A percentile compares a stretch with the other conserved stretches of the same genome.
These are phyloP conservation scores for Tremella mesenterica DNA, from an alignment of 768 basidiomycete species.

Conservation along the genomic window DNA sequence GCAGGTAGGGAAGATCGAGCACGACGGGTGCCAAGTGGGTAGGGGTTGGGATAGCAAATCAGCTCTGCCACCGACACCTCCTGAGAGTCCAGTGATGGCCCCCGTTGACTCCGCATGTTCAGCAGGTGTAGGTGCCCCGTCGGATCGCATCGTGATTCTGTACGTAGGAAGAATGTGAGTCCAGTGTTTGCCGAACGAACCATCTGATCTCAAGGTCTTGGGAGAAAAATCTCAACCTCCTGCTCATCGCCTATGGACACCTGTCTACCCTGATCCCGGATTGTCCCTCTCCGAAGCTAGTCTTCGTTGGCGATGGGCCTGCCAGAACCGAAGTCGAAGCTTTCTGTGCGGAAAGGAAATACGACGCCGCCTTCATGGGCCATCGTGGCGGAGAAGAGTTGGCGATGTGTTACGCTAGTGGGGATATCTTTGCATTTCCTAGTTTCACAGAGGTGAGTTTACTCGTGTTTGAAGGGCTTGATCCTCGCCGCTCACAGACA, in stretches of 20 bases:
- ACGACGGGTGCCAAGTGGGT: not conserved
- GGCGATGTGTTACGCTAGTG: slow-evolving; percentile 47
- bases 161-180: slow-evolving; percentile 46
- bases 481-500: not conserved
- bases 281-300: slow-evolving; percentile 37
- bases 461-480: not conserved
- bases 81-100: slow-evolving; percentile 15
- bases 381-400: slow-evolving; percentile 45
- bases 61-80: slow-evolving; percentile 22
- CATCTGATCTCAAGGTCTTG: slow-evolving; percentile 33
- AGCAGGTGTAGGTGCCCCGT: not conserved
- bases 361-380: slow-evolving; percentile 46
- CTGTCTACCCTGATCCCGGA: slow-evolving; percentile 29
- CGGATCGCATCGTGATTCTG: slow-evolving; percentile 36
- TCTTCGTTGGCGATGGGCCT: slow-evolving; percentile 49
- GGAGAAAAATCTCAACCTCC: slow-evolving; percentile 49
- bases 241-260: slow-evolving; percentile 44
- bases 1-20: no score
- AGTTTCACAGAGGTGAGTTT: slow-evolving; percentile 44
- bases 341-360: slow-evolving; percentile 35
- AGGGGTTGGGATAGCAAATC: slow-evolving; percentile 13
- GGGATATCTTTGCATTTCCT: slow-evolving; percentile 49
- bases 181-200: not conserved
- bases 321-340: slow-evolving; percentile 42
- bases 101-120: slow-evolving; percentile 7